A percentile compares a stretch with the other conserved stretches of the same genome.
These are phyloP conservation scores for Microbotryomycetes sp. DNA, from an alignment of 1,284 basidiomycete species.

Conservation along the genomic window DNA sequence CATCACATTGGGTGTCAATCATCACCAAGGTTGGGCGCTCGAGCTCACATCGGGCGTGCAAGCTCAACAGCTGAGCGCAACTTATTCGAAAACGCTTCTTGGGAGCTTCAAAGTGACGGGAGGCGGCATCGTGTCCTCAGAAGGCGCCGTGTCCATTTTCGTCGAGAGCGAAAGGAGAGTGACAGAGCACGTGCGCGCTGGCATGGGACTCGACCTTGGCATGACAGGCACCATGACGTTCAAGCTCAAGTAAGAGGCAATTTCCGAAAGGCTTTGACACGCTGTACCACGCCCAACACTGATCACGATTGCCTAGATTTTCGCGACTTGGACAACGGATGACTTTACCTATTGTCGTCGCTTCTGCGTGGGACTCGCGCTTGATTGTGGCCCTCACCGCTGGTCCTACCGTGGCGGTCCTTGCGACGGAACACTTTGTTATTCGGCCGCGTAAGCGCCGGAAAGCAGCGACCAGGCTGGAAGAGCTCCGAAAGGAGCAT, in stretches of 20 bases:
- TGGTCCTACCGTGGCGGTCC: constrained; percentile 50
- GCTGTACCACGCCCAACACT: background rate
- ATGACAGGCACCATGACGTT: constrained; percentile 39
- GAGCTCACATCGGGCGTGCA: constrained; percentile 10
- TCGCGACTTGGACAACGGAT: constrained; percentile 53
- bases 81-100: constrained; percentile 43
- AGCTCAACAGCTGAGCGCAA: constrained; percentile 33
- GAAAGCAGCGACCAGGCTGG: constrained; percentile 37
- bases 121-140: constrained; percentile 40
- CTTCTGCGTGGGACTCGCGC: constrained; percentile 46
- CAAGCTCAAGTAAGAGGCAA: constrained; percentile 31
- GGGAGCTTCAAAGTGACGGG: constrained; percentile 45
- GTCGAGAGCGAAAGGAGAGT: constrained; percentile 39
- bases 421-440: constrained; percentile 52
- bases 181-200: constrained; percentile 39
- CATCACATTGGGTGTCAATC: constrained; percentile 23
- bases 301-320: constrained; percentile 23
- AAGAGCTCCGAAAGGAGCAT: constrained; percentile 53
- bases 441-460: constrained; percentile 51
- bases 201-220: constrained; percentile 38
- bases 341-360: constrained; percentile 52
- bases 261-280: background rate
- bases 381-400: constrained; percentile 49
- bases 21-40: constrained; percentile 9
- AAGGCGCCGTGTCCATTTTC: constrained; percentile 36